Conservation (phyloP, 2,329 filamentous ascomycete genomes). For the Aspergillus sclerotialis region DNA sequence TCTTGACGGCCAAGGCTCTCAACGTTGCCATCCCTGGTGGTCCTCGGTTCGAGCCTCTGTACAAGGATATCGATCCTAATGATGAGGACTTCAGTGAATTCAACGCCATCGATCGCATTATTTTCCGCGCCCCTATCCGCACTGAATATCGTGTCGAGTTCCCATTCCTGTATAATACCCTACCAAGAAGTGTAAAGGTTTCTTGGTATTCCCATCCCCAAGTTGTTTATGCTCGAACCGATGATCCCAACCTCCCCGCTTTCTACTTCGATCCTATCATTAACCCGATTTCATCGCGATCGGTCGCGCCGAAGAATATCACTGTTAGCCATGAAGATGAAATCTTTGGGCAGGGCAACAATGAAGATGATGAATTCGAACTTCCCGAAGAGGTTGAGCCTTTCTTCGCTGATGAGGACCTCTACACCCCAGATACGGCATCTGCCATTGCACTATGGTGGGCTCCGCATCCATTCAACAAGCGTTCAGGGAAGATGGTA, state of each 20-base stretch:
- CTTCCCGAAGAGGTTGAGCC: constrained; percentile 74
- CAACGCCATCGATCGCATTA: constrained; percentile 98
- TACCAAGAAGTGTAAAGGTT: constrained; percentile 87
- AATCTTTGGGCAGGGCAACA: constrained; percentile 74
- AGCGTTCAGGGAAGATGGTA: constrained; percentile 90
- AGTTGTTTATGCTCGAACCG: constrained; percentile 79
- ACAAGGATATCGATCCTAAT: constrained; percentile 98
- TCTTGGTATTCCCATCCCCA: constrained; percentile 94
- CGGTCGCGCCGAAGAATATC: constrained; percentile 91
- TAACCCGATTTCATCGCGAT: constrained; percentile 92
- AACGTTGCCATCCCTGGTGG: constrained; percentile 98
- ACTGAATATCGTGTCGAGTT: constrained; percentile 95
- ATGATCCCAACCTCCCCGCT: constrained; percentile 82
- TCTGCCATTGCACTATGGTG: constrained; percentile 94
- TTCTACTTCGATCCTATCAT: constrained; percentile 98
- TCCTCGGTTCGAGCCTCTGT: constrained; percentile 90
- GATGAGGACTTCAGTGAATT: constrained; percentile 99
- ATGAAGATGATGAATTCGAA: constrained; percentile 79
- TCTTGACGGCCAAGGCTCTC: constrained; percentile 90
- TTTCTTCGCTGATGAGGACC: constrained; percentile 80
- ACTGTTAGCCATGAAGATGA: constrained; percentile 87
- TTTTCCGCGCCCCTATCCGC: constrained; percentile 89
- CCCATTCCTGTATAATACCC: constrained; percentile 91
- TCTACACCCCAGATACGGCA: constrained; percentile 83
- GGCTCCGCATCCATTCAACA: constrained; percentile 94